Evolutionary conservation across 345 rosid species (phyloP), one percentile per base, ranked within the genome.

Genomic region (Brassica carinata): DNA sequence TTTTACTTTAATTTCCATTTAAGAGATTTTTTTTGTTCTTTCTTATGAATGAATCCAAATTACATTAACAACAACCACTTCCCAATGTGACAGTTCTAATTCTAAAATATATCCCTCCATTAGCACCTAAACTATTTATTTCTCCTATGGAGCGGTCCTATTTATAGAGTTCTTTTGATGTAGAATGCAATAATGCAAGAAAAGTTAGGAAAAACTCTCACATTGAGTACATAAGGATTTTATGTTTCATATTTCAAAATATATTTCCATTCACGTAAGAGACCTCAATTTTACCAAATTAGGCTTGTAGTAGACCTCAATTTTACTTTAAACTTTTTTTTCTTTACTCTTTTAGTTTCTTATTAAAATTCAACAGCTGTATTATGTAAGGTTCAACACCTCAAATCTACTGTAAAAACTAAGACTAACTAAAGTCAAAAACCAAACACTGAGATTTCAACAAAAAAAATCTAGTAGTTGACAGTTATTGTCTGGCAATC

Each of bases 61-160:
- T 61, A 58, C 55, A 75, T 51, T 61, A 69, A 26, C 63, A 74
- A 80, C 0, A 68, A 74, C 29, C 83, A 68, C 64, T 79, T 74
- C 83, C 83, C 83, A 23, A 80, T 29, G 73, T 58, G 34, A 74
- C 75, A 31, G 70, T 79, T 79, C 83, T 67, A 67, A 31, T 74
- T 74, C 78, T 74, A 43, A 68, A 68, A 8, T 59, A 73, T 43
- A 43, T 67, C 77, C 8, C 27, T 67, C 30, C 74, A 67, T 79
- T 67, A 73, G 38, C 34, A 67, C n/a, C 74, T 43, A 57, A 73
- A 68, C 74, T 61, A 67, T 73, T 67, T 67, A 73, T 68, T 74
- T 70, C 7, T 74, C 45, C 26, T 74, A 30, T 73, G 45, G 30
- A 19, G 18, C 40, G 63, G 53, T 73, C 62, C 36, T 72, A 51